Percentiles rank a stretch among this genome's conserved stretches.
Conservation (phyloP, 2,329 filamentous ascomycete species). For the Colletotrichum godetiae region DNA sequence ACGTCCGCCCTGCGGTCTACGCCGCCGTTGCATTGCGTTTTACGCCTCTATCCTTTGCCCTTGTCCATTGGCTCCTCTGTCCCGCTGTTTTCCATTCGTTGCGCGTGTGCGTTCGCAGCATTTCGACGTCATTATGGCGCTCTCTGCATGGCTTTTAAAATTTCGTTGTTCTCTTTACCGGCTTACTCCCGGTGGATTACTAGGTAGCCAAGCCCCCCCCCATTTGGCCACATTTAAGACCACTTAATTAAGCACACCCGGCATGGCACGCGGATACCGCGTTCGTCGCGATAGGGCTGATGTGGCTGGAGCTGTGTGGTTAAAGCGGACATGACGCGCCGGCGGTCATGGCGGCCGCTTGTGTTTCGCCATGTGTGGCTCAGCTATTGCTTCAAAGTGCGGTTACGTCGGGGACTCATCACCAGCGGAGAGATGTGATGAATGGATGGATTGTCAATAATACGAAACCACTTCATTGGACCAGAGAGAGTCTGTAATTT, state of each 20-base stretch:
- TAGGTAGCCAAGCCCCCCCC: no score
- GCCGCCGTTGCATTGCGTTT: neutral
- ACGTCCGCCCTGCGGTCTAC: neutral
- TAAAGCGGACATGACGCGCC: neutral
- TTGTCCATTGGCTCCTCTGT: neutral
- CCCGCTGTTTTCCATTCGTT: neutral
- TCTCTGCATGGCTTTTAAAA: neutral
- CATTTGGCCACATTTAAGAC: neutral
- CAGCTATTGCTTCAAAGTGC: neutral
- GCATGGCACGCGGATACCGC: conserved; percentile 6
- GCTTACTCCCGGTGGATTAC: conserved; percentile 8
- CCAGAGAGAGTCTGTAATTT: neutral
- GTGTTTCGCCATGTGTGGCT: conserved; percentile 15
- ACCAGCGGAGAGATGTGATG: neutral
- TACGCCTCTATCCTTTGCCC: neutral
- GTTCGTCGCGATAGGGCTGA: conserved; percentile 7
- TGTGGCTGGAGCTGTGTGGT: neutral
- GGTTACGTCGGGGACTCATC: conserved; percentile 5
- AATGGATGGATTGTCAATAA: neutral
- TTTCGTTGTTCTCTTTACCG: neutral
- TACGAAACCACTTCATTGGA: neutral
- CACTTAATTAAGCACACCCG: neutral
- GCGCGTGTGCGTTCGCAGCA: neutral
- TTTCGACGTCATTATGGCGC: conserved; percentile 28
- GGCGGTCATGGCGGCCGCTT: conserved; percentile 18